Conservation (phyloP, 441 rosid species). For the Pelargonium cotyledonis region DNA sequence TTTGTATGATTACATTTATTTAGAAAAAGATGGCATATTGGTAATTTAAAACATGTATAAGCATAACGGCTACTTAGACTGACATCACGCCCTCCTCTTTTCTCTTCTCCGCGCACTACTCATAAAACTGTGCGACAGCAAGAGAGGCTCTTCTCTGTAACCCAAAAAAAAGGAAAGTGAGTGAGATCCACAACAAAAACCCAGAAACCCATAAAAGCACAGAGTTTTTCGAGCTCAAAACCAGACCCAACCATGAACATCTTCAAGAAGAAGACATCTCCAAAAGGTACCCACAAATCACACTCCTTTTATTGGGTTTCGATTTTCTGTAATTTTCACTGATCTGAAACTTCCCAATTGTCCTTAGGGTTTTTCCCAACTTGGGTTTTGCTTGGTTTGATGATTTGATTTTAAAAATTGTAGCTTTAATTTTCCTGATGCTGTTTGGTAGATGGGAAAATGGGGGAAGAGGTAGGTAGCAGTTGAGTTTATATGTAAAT, state of each 20-base stretch:
- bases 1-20: no score
- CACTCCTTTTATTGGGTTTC: neutral
- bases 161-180: no score
- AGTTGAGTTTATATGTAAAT: neutral
- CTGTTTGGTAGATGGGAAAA: no score
- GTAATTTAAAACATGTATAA: no score
- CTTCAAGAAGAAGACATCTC: constrained; percentile 1
- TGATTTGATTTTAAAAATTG: neutral
- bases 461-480: no score
- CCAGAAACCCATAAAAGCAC: neutral
- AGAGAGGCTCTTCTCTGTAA: no score
- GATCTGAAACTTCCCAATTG: neutral
- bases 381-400: neutral
- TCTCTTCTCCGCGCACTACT: no score
- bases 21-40: no score
- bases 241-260: neutral
- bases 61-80: no score
- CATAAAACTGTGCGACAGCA: no score
- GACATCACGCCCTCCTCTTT: no score
- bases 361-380: neutral
- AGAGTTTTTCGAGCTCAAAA: neutral
- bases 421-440: neutral
- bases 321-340: neutral
- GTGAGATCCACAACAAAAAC: no score
- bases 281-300: neutral